These are phyloP conservation scores for Fusarium armeniacum DNA, from an alignment of 2,329 filamentous ascomycete genomes.

Conservation along the genomic window DNA sequence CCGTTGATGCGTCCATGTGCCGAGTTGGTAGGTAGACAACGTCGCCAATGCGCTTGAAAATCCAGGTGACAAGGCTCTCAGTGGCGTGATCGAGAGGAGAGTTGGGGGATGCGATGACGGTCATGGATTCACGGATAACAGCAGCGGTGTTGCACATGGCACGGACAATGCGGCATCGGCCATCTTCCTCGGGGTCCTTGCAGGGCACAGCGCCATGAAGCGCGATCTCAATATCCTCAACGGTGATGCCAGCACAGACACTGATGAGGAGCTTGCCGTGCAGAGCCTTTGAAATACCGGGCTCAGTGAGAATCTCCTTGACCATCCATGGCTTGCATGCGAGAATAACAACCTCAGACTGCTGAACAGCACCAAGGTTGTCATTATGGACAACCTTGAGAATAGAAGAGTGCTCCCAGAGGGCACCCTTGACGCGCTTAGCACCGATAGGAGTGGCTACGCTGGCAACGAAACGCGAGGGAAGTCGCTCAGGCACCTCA, in stretches of 20 bases:
- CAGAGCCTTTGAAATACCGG: slow-evolving; percentile 79
- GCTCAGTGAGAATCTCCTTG: slow-evolving; percentile 73
- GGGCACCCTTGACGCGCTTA: slow-evolving; percentile 74
- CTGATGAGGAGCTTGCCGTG: slow-evolving; percentile 85
- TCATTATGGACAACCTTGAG: slow-evolving; percentile 78
- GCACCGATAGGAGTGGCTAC: slow-evolving; percentile 79
- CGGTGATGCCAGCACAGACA: slow-evolving; percentile 83
- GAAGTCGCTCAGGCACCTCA: slow-evolving; percentile 70
- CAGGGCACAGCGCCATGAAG: slow-evolving; percentile 70
- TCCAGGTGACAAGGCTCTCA: slow-evolving; percentile 76
- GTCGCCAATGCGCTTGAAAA: slow-evolving; percentile 81
- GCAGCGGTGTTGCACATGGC: slow-evolving; percentile 90
- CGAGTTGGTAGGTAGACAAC: slow-evolving; percentile 75
- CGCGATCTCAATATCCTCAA: slow-evolving; percentile 74
- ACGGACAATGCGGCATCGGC: slow-evolving; percentile 75
- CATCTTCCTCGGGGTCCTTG: slow-evolving; percentile 61
- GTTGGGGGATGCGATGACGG: slow-evolving; percentile 76
- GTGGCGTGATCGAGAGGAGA: slow-evolving; percentile 69
- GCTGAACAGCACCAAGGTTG: slow-evolving; percentile 75
- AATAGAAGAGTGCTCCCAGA: slow-evolving; percentile 72
- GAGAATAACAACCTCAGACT: slow-evolving; percentile 81
- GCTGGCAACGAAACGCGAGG: slow-evolving; percentile 84
- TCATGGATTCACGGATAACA: slow-evolving; percentile 85
- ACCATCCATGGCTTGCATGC: slow-evolving; percentile 86
- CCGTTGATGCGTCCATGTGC: slow-evolving; percentile 80